Evolutionary conservation across 164 flowering plant species (phyloP), one percentile per base, ranked within the genome.

Genomic region (Stephania japonica): DNA sequence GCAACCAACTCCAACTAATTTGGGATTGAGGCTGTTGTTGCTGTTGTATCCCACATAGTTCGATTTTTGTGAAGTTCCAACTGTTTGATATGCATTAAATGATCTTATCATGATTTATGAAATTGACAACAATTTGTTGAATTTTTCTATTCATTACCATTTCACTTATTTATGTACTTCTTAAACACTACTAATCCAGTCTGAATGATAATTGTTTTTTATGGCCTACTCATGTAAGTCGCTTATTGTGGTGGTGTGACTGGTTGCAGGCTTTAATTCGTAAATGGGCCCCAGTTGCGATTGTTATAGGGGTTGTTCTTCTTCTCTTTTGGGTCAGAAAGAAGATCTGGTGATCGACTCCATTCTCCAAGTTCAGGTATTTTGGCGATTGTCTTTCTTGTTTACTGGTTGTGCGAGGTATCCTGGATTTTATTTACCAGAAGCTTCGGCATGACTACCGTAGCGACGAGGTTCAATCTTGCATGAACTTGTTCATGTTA

Each of bases 251-350:
- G 68, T 76, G 24, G 18, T 4, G 4, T 21, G 53, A 41, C 9
- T 67, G 25, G 26, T 69, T 79, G 75, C 77, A 89, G 93, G 91
- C 97, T 70, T 67, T 91, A 68, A 88, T 91, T 70, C 83, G 88
- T 70, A 91, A 89, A 73, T 91, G 91, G 92, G 97, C 97, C 7
- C 97, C 97, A 64, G 92, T 91, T 67, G 97, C 92, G 14, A 86
- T 91, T 79, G 97, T 91, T 69, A 61, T 91, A 9, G 92, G 92
- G 78, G 83, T 89, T 32, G 97, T 91, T 72, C 56, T 89, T 75
- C 84, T 89, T 16, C 85, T 91, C 67, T 87, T 91, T 81, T 91
- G 91, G 90, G 81, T 86, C 76, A 85, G 81, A 75, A 80, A 77
- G 62, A 88, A 86, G 80, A 68, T 88, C 23, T 87, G 89, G 88